A percentile compares a stretch with the other conserved stretches of the same genome.
Conservation (phyloP, 371 early-diverging fungal species). For the Furculomyces boomerangus region DNA sequence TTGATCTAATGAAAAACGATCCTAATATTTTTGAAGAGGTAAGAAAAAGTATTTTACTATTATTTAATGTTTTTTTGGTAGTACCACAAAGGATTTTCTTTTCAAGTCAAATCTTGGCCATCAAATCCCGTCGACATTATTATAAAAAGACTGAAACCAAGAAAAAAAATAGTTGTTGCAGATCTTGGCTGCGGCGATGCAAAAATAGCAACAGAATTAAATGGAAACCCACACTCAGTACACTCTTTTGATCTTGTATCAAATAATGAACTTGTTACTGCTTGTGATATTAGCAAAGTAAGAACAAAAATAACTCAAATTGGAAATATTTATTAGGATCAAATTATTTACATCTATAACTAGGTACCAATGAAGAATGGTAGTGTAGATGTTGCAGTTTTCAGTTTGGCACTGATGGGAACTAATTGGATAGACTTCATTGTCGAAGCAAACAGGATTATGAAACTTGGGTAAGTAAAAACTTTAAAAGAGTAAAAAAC, state of each 20-base stretch:
- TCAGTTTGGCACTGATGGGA: conserved; percentile 95
- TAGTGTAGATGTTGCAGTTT: conserved; percentile 77
- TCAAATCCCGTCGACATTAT: conserved; percentile 87
- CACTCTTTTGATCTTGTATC: conserved; percentile 91
- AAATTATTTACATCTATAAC: background rate
- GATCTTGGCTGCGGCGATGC: conserved; percentile 99
- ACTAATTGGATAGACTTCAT: conserved; percentile 84
- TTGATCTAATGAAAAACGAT: conserved; percentile 54
- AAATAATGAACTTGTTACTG: conserved; percentile 63
- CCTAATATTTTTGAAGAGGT: conserved; percentile 80
- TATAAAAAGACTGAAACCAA: conserved; percentile 41
- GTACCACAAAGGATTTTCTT: conserved; percentile 93
- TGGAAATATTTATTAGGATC: background rate
- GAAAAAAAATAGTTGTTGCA: conserved; percentile 44
- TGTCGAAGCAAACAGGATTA: conserved; percentile 75
- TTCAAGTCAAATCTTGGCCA: conserved; percentile 93
- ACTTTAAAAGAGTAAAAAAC: background rate
- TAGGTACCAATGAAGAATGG: conserved; percentile 49
- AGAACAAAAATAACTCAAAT: background rate
- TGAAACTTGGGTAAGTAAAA: conserved; percentile 47
- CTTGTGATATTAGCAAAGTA: conserved; percentile 84
- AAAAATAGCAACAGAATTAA: conserved; percentile 57
- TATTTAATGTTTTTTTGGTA: conserved; percentile 6
- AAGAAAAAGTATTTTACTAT: conserved; percentile 3
- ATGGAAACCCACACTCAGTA: conserved; percentile 38